Base-by-base conservation (phyloP, 352 stramenopile genomes). In the Plasmopara viticola region DNA sequence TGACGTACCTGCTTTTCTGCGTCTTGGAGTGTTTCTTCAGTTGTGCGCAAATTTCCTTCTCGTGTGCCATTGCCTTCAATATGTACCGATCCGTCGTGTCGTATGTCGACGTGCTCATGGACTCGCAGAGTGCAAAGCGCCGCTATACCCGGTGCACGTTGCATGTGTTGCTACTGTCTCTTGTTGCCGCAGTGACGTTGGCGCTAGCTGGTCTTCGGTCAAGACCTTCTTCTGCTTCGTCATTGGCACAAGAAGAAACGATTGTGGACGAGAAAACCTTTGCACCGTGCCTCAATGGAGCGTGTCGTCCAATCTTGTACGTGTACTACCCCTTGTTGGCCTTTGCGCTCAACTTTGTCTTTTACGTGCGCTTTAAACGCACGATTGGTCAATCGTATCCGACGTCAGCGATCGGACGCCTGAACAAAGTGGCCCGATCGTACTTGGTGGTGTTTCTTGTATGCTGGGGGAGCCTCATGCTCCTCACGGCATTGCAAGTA, bases 21-120 rank as follows among this genome's bases (percentile, higher is more conserved):
- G 78, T 86, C 48, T 70, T 74, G 48, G 78, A 88, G 63, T 83
- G 74, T 43, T 84, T 86, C 41, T 88, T 88, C 62, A 86, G 85
- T 51, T 86, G 86, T 44, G 78, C 72, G 37, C 74, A 86, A 59
- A 88, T 88, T 44, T 86, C 78, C 28, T 88, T 88, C 60, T 82
- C 78, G 55, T 88, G 78, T 31, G 73, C 78, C 42, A 85, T 86
- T 53, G 78, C 74, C 7, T 88, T 86, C 62, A 85, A 88, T 48
- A 84, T 88, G 75, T 88, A 88, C 56, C 78, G 78, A 6, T 86
- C 74, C 4, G 78, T 88, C 2, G 78, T 88, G 17, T 88, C 78
- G 14, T 88, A 85, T 59, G 78, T 75, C 8, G 78, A 88, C 33
- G 78, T 86, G 20, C 51, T 88, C 4, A 53, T 88, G 56, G 78